These are phyloP conservation scores for Begonia loranthoides DNA, from an alignment of 306 rosid genomes.

Conservation along the genomic window DNA sequence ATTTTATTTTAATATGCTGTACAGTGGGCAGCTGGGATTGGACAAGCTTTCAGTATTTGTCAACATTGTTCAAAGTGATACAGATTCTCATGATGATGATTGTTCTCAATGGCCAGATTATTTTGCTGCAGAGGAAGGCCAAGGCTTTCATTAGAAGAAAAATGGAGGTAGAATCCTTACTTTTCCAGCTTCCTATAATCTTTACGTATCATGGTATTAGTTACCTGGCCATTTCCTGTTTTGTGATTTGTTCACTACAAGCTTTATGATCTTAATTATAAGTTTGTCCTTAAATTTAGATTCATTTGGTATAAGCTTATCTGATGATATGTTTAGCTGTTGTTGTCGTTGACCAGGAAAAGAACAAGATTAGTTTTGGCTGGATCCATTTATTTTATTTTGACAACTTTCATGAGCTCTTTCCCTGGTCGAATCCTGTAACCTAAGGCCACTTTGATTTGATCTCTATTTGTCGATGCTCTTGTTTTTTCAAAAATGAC, in stretches of 20 bases:
- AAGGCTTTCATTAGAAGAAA: neutral
- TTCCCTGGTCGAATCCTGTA: no score
- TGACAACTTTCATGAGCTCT: no score
- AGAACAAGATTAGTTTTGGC: neutral
- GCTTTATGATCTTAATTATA: slow-evolving; percentile 12
- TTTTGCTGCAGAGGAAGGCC: no score
- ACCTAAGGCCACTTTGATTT: neutral
- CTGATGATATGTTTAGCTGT: neutral
- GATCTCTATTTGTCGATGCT: neutral
- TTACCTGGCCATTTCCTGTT: slow-evolving; percentile 1
- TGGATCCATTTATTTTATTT: no score
- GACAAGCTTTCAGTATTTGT: no score
- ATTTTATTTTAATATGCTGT: no score
- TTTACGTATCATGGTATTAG: neutral
- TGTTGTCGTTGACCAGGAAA: neutral
- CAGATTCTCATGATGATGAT: no score
- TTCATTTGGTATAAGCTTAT: slow-evolving; percentile 6
- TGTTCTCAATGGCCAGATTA: no score
- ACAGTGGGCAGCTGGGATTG: no score
- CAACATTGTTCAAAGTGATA: no score
- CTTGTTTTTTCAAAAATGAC: neutral
- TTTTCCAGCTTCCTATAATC: neutral
- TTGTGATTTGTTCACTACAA: neutral
- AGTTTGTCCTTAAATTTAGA: slow-evolving; percentile 12
- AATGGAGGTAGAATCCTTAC: neutral